Evolutionary conservation across 1,284 basidiomycete genomes (phyloP).

Genomic region (Ustilago cynodontis): DNA sequence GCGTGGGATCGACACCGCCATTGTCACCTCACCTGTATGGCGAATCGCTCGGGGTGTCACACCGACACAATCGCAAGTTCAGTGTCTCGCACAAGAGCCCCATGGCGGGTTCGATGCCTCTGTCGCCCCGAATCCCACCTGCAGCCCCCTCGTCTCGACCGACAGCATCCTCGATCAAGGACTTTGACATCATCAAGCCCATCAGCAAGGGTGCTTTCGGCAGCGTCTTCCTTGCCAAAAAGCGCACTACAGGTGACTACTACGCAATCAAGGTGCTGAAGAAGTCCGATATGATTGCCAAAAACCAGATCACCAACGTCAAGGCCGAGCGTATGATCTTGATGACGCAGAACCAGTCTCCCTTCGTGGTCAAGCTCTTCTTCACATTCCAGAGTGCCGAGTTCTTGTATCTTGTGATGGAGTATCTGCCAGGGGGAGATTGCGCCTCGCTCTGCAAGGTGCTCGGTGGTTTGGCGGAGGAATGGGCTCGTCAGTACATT

Average conservation of each 20-base stretch:
- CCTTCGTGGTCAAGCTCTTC: conserved; percentile 77
- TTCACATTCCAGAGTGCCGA: conserved; percentile 72
- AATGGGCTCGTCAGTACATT: conserved; percentile 96
- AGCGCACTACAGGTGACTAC: conserved; percentile 97
- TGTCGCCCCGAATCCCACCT: conserved; percentile 90
- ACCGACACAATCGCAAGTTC: conserved; percentile 44
- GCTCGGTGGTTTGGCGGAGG: conserved; percentile 90
- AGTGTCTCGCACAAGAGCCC: conserved; percentile 56
- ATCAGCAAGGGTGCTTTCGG: conserved; percentile 98
- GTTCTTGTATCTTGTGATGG: conserved; percentile 72
- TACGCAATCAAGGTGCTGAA: conserved; percentile 99
- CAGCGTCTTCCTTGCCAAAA: conserved; percentile 97
- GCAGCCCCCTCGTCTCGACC: conserved; percentile 81
- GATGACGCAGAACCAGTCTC: conserved; percentile 98
- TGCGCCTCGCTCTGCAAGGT: conserved; percentile 96
- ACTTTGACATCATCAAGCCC: conserved; percentile 99
- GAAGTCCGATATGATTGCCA: conserved; percentile 99
- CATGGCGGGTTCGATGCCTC: conserved; percentile 62
- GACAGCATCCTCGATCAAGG: conserved; percentile 92
- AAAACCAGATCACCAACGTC: conserved; percentile 99
- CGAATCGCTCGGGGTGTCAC: conserved; percentile 40
- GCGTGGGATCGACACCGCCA: conserved; percentile 56
- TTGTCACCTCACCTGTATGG: conserved; percentile 59
- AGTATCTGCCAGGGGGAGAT: conserved; percentile 83
- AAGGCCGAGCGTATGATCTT: conserved; percentile 99